phyloP scores from a whole-genome alignment of 2,329 filamentous ascomycete genomes.

The Herpotrichia juniperi region DNA sequence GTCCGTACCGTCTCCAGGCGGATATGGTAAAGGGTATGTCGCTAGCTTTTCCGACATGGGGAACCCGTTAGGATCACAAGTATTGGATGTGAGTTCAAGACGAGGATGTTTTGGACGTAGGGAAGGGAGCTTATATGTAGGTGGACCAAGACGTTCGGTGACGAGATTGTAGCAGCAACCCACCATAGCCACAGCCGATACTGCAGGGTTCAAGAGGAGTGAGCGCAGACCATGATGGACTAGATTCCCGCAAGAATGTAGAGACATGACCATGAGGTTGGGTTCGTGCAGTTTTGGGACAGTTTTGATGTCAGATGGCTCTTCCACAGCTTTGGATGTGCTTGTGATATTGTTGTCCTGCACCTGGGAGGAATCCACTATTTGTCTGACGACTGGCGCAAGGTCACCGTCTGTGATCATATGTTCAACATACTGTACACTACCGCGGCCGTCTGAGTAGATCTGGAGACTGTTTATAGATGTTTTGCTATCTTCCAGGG shows the following conservation, averaged over 20 bases:
- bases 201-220: conserved; percentile 79
- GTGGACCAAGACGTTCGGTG: conserved; percentile 85
- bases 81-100: conserved; percentile 69
- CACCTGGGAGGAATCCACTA: conserved; percentile 54
- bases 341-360: conserved; percentile 30
- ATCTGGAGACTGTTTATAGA: conserved; percentile 43
- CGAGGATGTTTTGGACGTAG: conserved; percentile 77
- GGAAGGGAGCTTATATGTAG: conserved; percentile 82
- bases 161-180: conserved; percentile 98
- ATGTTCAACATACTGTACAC: conserved; percentile 79
- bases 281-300: conserved; percentile 39
- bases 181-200: conserved; percentile 91
- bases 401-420: conserved; percentile 76
- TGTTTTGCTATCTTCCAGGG: conserved; percentile 15
- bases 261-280: conserved; percentile 83
- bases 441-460: conserved; percentile 67
- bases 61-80: conserved; percentile 88
- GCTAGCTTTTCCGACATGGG: conserved; percentile 81
- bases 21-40: conserved; percentile 48
- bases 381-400: conserved; percentile 67
- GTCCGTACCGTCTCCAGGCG: conserved; percentile 15
- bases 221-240: conserved; percentile 92
- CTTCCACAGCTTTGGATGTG: conserved; percentile 24
- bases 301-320: conserved; percentile 30
- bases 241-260: conserved; percentile 98